Evolutionary conservation across 805 yeast species (phyloP), one percentile per base, ranked within the genome.

Genomic region (Candida multigemmis): DNA sequence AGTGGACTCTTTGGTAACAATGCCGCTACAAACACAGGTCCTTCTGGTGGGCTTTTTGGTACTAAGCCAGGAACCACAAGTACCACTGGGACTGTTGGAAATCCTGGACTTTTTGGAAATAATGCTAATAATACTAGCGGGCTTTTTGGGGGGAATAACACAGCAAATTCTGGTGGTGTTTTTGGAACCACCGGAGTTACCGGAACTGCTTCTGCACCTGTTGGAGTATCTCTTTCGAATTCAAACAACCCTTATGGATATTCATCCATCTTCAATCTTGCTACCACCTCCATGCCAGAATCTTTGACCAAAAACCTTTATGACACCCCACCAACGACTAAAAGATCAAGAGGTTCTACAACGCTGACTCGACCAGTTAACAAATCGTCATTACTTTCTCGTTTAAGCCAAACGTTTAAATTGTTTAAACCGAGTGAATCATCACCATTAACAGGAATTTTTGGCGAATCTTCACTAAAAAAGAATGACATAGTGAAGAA

Each of bases 321-420:
- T 22, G 34, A 44, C 12, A n/a, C n/a, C n/a, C n/a, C n/a, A n/a
- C n/a, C n/a, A n/a, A n/a, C n/a, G n/a, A n/a, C n/a, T n/a, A n/a
- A n/a, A n/a, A n/a, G n/a, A n/a, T n/a, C n/a, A n/a, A n/a, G n/a
- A n/a, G n/a, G n/a, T n/a, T n/a, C n/a, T n/a, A n/a, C n/a, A n/a
- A n/a, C n/a, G n/a, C n/a, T n/a, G n/a, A n/a, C n/a, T n/a, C n/a
- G n/a, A n/a, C n/a, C n/a, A n/a, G n/a, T n/a, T n/a, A n/a, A n/a
- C n/a, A n/a, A n/a, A n/a, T n/a, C n/a, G n/a, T n/a, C 58, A 2
- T 37, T 58, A 21, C 45, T 58, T 17, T 34, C 43, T 3, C 51
- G 44, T 26, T 44, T 58, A 27, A 60, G 62, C 2, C 56, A 48
- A 36, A 51, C 61, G 1, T 50, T 58, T 31, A 49, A 41, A 26